Base-by-base conservation (phyloP, 2,329 filamentous ascomycete genomes). In the Stenocarpella maydis region DNA sequence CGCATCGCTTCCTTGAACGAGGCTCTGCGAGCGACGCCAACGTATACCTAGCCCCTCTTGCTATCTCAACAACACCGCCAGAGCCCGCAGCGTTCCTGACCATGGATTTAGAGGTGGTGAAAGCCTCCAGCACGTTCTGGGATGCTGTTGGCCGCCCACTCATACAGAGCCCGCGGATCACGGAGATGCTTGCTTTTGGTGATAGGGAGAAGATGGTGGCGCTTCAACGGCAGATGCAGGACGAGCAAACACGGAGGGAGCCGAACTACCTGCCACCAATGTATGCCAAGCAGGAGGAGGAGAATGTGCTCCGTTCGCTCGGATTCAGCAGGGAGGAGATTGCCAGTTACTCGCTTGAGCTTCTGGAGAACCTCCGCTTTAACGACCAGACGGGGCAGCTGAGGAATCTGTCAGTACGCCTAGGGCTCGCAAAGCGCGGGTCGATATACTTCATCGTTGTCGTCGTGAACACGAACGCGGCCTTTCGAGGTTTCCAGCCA, bases 251-350 rank as follows among this genome's bases (percentile, higher is more conserved):
- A 39, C 81, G 83, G 72, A 87, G 83, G 67, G 87, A 89, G 37
- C 88, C 88, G 21, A 88, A 87, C 54, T 90, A 91, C 75, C 81
- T 91, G 24, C 88, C 89, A 4, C 89, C 89, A 1, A 90, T 91
- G n/a, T 84, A 88, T 70, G 83, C 82, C 45, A 84, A 84, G 72
- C 79, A 83, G 58, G 84, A 87, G 69, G 84, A 87, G 63, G 84
- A 87, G 28, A 81, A 84, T 31, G 83, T 88, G 19, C 85, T 90
- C 39, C 84, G 87, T 68, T 80, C 81, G 1, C 81, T 90, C 17
- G 84, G 86, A 0, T 88, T 90, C 73, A 80, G 79, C 14, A 72
- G 80, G 0, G 87, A 89, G 54, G 87, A 88, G 41, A 74, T 89
- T 34, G 80, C 82, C 19, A 83, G 84, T 53, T 85, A 87, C 67